A percentile compares a stretch with the other conserved stretches of the same genome.
Evolutionary conservation across 2,329 filamentous ascomycete genomes (phyloP).

Genomic region (Fusarium robinianum): DNA sequence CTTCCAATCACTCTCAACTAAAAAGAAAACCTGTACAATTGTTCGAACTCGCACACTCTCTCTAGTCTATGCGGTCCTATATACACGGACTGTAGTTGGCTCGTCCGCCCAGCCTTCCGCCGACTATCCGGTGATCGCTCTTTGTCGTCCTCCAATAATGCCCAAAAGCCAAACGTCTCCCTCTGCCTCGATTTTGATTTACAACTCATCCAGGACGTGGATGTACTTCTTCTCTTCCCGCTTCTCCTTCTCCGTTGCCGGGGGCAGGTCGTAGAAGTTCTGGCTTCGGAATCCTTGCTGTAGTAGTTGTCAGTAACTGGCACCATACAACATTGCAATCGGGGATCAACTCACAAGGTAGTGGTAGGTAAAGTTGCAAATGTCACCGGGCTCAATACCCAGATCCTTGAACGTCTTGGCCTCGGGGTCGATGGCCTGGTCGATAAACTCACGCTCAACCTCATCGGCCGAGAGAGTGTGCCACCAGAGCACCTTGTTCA

Average conservation of each 20-base stretch:
- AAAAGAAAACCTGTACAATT: slow-evolving; percentile 40
- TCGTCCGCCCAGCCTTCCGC: slow-evolving; percentile 23
- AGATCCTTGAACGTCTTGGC: slow-evolving; percentile 97
- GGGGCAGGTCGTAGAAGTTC: slow-evolving; percentile 89
- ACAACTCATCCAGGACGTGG: slow-evolving; percentile 89
- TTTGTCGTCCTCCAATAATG: slow-evolving; percentile 21
- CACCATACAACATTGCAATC: too few species aligned
- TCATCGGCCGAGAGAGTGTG: slow-evolving; percentile 80
- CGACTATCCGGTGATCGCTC: slow-evolving; percentile 5
- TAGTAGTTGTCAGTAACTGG: slow-evolving; percentile 27
- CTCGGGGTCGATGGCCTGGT: slow-evolving; percentile 85
- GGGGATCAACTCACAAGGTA: slow-evolving; percentile 75
- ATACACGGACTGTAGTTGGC: slow-evolving; percentile 35
- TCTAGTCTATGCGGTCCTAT: slow-evolving; percentile 41
- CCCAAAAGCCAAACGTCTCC: slow-evolving; percentile 11
- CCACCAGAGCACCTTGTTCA: slow-evolving; percentile 92
- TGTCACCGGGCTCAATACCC: slow-evolving; percentile 84
- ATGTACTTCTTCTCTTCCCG: slow-evolving; percentile 95
- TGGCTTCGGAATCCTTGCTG: slow-evolving; percentile 90
- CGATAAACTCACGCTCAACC: slow-evolving; percentile 88
- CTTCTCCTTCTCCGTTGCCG: slow-evolving; percentile 92
- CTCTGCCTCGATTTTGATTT: too few species aligned
- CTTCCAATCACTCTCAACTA: slow-evolving; percentile 20
- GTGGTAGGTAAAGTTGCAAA: slow-evolving; percentile 86
- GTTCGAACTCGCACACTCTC: slow-evolving; percentile 34